Percentiles rank a stretch among this genome's conserved stretches.
phyloP scores from a whole-genome alignment of 768 basidiomycete genomes.

The Calvatia gigantea region DNA sequence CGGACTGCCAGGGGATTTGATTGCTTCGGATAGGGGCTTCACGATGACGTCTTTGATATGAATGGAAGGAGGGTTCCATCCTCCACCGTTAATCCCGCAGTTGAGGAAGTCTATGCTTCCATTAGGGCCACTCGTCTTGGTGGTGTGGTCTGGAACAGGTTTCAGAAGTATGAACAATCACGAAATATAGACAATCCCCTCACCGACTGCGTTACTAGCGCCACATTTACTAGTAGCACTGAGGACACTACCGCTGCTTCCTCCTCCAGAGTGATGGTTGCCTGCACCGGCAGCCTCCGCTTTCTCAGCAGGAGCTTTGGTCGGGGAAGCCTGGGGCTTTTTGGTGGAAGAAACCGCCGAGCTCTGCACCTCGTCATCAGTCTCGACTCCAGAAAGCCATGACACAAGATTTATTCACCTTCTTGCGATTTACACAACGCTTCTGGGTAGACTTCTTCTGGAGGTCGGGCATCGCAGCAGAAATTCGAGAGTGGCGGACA shows the following conservation, averaged over 20 bases:
- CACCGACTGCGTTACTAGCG: slow-evolving; percentile 15
- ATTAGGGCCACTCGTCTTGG: slow-evolving; percentile 56
- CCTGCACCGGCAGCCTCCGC: not conserved
- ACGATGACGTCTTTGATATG: slow-evolving; percentile 46
- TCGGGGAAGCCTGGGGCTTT: slow-evolving; percentile 7
- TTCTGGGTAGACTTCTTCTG: slow-evolving; percentile 17
- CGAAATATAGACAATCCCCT: slow-evolving; percentile 28
- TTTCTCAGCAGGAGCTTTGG: slow-evolving; percentile 12
- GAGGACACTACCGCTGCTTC: slow-evolving; percentile 11
- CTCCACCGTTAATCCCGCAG: slow-evolving; percentile 66
- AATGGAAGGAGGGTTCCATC: slow-evolving; percentile 74
- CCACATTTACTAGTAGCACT: slow-evolving; percentile 12
- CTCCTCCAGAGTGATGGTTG: slow-evolving; percentile 3
- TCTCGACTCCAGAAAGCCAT: not conserved
- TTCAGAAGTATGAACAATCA: not conserved
- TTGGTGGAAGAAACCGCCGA: slow-evolving; percentile 3
- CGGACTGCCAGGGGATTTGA: slow-evolving; percentile 45
- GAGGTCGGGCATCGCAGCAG: not conserved
- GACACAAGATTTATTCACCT: slow-evolving; percentile 11
- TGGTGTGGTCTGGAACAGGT: slow-evolving; percentile 39
- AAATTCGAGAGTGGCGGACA: slow-evolving; percentile 29
- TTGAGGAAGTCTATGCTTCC: slow-evolving; percentile 75
- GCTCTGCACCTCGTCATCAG: not conserved
- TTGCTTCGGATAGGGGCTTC: slow-evolving; percentile 42
- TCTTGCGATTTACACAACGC: slow-evolving; percentile 22